Evolutionary conservation across 768 basidiomycete species (phyloP), one percentile per base, ranked within the genome.

Genomic region (Rhizopogon roseolus): DNA sequence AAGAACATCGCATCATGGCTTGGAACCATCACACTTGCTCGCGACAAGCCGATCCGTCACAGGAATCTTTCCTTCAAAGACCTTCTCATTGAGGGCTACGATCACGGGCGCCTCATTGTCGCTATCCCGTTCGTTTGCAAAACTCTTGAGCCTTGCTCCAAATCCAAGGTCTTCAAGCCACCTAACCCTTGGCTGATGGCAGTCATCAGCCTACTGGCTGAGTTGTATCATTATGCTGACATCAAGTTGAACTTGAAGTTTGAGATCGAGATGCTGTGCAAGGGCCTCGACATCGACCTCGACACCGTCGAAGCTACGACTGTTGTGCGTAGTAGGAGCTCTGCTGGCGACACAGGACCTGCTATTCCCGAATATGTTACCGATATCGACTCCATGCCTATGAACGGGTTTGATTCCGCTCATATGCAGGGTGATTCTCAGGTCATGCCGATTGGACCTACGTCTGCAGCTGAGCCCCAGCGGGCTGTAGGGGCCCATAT

Each of bases 151-250:
- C 90, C 90, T 43, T 93, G 92, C 57, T 80, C 86, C 45, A 85
- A 87, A 64, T 98, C 96, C 32, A 86, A 78, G 59, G 90, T 98
- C 27, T 99, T 99, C 82, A 88, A 81, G 63, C 89, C 93, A 17
- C 97, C 97, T 25, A 99, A 98, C 68, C 97, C 97, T 2, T 99
- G 97, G 97, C 73, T 99, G 48, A 95, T 98, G 88, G 95, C 90
- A 0, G 90, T 99, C 58, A 77, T 98, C 62, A 84, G 88, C 59
- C 77, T 98, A 41, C 81, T 98, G 42, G 90, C 85, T 41, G 97
- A 99, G 67, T 80, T 99, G n/a, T 98, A 99, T 69, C 91, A 95
- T 66, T 95, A 88, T 62, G 96, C 93, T 5, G 95, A 98, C 61
- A 79, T 98, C 57, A 96, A 96, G 72, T 76, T 98, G 52, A 97